Evolutionary conservation across 345 rosid species (phyloP), one percentile per base, ranked within the genome.

Genomic region (Xanthoceras sorbifolium): DNA sequence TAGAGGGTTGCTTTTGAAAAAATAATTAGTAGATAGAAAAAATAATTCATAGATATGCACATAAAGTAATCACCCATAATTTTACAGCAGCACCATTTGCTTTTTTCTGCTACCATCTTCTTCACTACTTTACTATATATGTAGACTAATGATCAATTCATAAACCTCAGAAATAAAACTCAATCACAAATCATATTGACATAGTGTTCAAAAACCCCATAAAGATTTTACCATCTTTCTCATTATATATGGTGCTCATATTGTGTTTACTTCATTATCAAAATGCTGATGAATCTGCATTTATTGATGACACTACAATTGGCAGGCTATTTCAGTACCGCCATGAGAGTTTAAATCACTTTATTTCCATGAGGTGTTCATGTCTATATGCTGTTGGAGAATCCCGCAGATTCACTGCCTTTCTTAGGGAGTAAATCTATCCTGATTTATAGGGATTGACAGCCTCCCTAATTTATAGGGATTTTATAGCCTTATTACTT

Each of bases 41-140:
- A n/a, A n/a, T n/a, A n/a, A n/a, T n/a, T n/a, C n/a, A n/a, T n/a
- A n/a, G n/a, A n/a, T n/a, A n/a, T n/a, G n/a, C n/a, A n/a, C n/a
- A n/a, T n/a, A n/a, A n/a, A n/a, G n/a, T 36, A 9, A 36, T 36
- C 8, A 5, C 9, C 40, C 40, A 36, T 36, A 36, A 48, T 48
- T 48, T 48, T 48, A 48, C 10, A 48, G 14, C 54, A 48, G 72
- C 66, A 50, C 63, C 64, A 26, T 54, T 78, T 50, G 17, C 22
- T 5, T 18, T 18, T 22, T 62, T 62, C 32, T 6, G 28, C 32
- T 31, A 52, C 23, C 32, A 71, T 52, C 8, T 17, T 11, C 6
- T 42, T 10, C 20, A 59, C 34, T 34, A 72, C 67, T 38, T 15
- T 1, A 3, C 17, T 52, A 2, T 31, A 71, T n/a, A 54, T 15